Evolutionary conservation across 2,329 filamentous ascomycete species (phyloP).

Genomic region (Monilinia aucupariae): DNA sequence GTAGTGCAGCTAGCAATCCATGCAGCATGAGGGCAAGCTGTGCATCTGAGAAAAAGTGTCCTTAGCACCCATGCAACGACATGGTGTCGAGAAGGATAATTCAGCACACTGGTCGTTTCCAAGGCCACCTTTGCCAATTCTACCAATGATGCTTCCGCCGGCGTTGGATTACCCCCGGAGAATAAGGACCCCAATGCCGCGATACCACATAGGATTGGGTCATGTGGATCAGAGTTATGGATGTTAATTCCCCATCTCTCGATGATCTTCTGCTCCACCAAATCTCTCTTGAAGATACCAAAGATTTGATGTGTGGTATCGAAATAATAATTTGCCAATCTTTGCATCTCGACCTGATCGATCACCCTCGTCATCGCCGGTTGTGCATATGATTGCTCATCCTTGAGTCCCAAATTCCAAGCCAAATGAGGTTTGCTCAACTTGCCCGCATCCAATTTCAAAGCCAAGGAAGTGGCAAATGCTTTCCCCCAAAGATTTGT

Average conservation of each 20-base stretch:
- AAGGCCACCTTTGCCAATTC: slow-evolving; percentile 26
- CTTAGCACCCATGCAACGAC: slow-evolving; percentile 28
- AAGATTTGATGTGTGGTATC: slow-evolving; percentile 34
- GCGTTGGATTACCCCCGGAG: slow-evolving; percentile 23
- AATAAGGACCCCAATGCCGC: slow-evolving; percentile 37
- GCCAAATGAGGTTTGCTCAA: slow-evolving; percentile 35
- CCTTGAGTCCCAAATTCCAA: slow-evolving; percentile 35
- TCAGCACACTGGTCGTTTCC: slow-evolving; percentile 20
- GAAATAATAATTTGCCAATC: slow-evolving; percentile 31
- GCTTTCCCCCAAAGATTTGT: slow-evolving; percentile 12
- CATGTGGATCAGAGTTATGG: slow-evolving; percentile 18
- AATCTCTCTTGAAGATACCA: slow-evolving; percentile 32
- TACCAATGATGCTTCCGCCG: slow-evolving; percentile 30
- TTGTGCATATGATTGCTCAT: slow-evolving; percentile 23
- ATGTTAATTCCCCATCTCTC: slow-evolving; percentile 36
- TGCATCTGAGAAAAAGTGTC: slow-evolving; percentile 29
- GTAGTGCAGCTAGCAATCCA: slow-evolving; percentile 30
- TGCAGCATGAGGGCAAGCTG: slow-evolving; percentile 28
- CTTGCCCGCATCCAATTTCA: slow-evolving; percentile 14
- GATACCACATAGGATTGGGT: slow-evolving; percentile 35
- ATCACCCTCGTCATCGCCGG: slow-evolving; percentile 26
- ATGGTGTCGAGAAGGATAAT: slow-evolving; percentile 23
- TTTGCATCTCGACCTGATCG: slow-evolving; percentile 7
- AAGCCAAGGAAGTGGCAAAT: slow-evolving; percentile 11
- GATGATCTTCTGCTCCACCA: slow-evolving; percentile 25